Base-by-base conservation (phyloP, 306 rosid genomes). In the Quercus rubra region DNA sequence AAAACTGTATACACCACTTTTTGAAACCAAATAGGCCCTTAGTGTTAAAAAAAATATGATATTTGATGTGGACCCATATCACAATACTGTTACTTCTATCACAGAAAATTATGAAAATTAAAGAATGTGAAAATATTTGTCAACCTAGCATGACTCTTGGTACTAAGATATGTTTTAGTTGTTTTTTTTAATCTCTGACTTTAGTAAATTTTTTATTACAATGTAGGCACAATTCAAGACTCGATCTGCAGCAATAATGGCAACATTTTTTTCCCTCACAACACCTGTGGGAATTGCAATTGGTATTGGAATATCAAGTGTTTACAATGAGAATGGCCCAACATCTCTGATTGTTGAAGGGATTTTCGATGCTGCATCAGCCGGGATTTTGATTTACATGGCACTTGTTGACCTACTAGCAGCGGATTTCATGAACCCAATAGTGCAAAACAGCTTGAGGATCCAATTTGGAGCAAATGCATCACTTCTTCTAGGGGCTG, bases 341-440 rank as follows among this genome's bases (percentile, higher is more conserved):
- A 89, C 87, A 18, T 78, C 97, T 68, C 74, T 93, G 4, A 88
- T 87, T 38, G 81, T 91, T 35, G 87, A 89, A 80, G 97, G 96
- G 21, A 74, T 84, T 57, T 78, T 91, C 46, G 80, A 88, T 64
- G 82, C 94, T 64, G 90, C 96, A 8, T 85, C 97, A 1, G 87
- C 96, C 64, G 94, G 96, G 59, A 93, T 93, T 12, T 84, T 93
- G 46, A 88, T 93, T 56, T 89, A 93, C 78, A 91, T 93, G 97
- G 83, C 96, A 9, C 74, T 93, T 13, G 97, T 93, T 33, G 97
- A 93, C 14, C 74, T 93, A 0, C 62, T 93, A 14, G 96, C 94
- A 20, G 97, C 92, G 13, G 92, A 93, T 88, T 89, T 91, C 69
- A 93, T 89, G 96, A 87, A 46, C 76, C 88, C 89, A 1, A 88